Evolutionary conservation across 2,329 filamentous ascomycete genomes (phyloP).

Genomic region (Myriosclerotinia duriaeana): DNA sequence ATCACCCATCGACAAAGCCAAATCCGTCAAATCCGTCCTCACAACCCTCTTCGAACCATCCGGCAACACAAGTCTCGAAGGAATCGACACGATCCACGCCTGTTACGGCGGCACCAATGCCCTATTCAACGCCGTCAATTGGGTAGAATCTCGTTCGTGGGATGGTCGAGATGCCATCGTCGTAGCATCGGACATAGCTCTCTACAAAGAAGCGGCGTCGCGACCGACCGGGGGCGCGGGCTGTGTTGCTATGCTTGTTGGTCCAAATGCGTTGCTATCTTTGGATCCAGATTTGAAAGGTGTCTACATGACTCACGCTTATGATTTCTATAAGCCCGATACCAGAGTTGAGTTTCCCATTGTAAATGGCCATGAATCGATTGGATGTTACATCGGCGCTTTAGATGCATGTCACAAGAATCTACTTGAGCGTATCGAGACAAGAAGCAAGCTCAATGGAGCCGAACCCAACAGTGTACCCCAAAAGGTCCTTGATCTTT

Average conservation of each 20-base stretch:
- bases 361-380: conserved; percentile 14
- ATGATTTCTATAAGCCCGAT: conserved; percentile 22
- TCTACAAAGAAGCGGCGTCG: conserved; percentile 11
- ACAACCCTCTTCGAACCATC: conserved; percentile 73
- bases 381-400: conserved; percentile 11
- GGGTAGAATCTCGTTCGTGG: conserved; percentile 49
- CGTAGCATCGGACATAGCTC: conserved; percentile 13
- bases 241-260: conserved; percentile 17
- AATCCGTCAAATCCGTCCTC: conserved; percentile 83
- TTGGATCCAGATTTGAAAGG: not conserved
- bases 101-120: conserved; percentile 87
- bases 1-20: conserved; percentile 84
- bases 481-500: not conserved
- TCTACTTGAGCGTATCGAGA: not conserved
- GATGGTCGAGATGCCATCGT: conserved; percentile 1
- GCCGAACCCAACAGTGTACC: no score
- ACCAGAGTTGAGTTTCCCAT: conserved; percentile 4
- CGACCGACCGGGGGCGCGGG: conserved; percentile 16
- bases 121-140: conserved; percentile 79
- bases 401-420: conserved; percentile 11
- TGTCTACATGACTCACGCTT: conserved; percentile 10
- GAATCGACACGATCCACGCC: conserved; percentile 78
- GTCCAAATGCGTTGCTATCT: conserved; percentile 6
- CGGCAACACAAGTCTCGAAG: conserved; percentile 80
- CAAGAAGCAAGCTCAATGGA: not conserved